Conservation (phyloP, 148 eudicot genomes). For the Camellia granthamiana region DNA sequence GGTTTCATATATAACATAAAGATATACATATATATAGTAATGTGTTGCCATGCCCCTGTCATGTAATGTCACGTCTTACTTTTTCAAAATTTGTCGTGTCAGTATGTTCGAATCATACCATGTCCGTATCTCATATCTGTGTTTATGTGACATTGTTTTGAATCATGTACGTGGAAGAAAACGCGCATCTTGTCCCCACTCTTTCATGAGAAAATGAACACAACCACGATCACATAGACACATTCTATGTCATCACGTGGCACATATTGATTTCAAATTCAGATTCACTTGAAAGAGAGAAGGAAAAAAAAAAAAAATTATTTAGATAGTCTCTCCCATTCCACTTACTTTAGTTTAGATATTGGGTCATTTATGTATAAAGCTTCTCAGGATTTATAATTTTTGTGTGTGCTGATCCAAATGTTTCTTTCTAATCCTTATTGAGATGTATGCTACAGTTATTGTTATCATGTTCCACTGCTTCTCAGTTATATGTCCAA, state of each 20-base stretch:
- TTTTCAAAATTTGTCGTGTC: too few species aligned
- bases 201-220: not conserved
- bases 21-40: too few species aligned
- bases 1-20: too few species aligned
- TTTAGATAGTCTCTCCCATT: not conserved
- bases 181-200: not conserved
- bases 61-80: too few species aligned
- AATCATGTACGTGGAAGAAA: not conserved
- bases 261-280: not conserved
- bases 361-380: not conserved
- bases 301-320: not conserved
- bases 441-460: not conserved
- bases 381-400: not conserved
- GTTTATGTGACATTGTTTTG: too few species aligned
- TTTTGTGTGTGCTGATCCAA: not conserved
- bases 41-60: too few species aligned
- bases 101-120: too few species aligned
- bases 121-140: too few species aligned
- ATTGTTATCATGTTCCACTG: not conserved
- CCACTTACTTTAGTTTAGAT: not conserved
- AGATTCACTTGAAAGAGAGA: not conserved
- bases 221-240: not conserved
- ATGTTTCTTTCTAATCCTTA: not conserved
- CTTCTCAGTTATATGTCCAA: conserved; percentile 3
- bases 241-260: not conserved